A percentile compares a stretch with the other conserved stretches of the same genome.
phyloP scores from a whole-genome alignment of 805 yeast species.

The Ogataea zsoltii region DNA sequence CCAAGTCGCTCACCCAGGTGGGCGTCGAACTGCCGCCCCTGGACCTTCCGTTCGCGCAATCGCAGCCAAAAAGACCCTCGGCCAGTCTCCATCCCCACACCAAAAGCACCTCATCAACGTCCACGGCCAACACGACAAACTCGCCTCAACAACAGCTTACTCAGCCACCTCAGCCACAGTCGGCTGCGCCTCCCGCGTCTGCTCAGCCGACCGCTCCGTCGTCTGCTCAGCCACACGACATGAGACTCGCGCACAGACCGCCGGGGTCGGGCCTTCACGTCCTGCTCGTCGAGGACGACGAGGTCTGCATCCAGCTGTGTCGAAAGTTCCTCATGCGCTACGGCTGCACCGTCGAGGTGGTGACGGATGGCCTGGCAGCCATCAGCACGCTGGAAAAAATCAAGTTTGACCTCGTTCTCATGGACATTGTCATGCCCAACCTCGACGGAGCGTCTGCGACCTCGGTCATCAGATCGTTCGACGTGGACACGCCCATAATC shows the following conservation, averaged over 20 bases:
- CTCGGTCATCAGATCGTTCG: constrained; percentile 81
- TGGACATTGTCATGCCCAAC: constrained; percentile 91
- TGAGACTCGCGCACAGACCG: constrained; percentile 30
- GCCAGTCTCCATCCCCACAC: constrained; percentile 2
- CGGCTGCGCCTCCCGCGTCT: too few species aligned
- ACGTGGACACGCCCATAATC: constrained; percentile 83
- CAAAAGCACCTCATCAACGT: constrained; percentile 10
- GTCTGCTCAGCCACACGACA: constrained; percentile 13
- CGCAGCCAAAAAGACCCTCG: constrained; percentile 1
- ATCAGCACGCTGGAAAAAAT: constrained; percentile 71
- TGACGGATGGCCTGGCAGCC: constrained; percentile 89
- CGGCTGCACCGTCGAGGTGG: constrained; percentile 92
- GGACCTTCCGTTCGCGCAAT: constrained; percentile 48
- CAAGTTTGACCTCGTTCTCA: constrained; percentile 72
- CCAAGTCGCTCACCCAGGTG: constrained; percentile 49
- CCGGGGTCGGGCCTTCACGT: constrained; percentile 56
- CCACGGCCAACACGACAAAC: constrained; percentile 7
- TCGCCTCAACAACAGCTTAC: constrained; percentile 14
- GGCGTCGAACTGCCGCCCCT: constrained; percentile 71
- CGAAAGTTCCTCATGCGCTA: constrained; percentile 79
- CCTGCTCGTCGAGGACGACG: constrained; percentile 76
- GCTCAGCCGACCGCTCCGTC: constrained; percentile 16
- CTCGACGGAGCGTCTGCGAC: constrained; percentile 90
- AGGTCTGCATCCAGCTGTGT: constrained; percentile 79
- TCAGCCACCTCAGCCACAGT: constrained; percentile 16